phyloP scores from a whole-genome alignment of 305 asterid species.

The Plantago coronopus region DNA sequence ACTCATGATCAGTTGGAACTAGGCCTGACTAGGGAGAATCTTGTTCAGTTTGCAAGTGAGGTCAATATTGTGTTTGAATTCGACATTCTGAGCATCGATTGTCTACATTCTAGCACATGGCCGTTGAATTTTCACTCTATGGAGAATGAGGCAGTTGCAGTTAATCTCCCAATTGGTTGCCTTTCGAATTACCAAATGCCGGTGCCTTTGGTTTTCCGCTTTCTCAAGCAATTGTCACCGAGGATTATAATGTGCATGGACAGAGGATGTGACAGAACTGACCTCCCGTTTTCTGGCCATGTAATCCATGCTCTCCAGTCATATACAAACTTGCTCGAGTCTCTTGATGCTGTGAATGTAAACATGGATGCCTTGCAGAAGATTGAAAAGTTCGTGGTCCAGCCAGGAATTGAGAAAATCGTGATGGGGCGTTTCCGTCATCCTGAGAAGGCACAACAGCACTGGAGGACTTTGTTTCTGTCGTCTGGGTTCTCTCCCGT shows the following conservation, averaged over 20 bases:
- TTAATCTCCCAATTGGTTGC: constrained; percentile 69
- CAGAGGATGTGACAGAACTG: constrained; percentile 81
- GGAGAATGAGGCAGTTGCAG: constrained; percentile 65
- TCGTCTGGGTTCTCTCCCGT: constrained; percentile 79
- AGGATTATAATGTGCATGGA: constrained; percentile 80
- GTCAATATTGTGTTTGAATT: constrained; percentile 63
- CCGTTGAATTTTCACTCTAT: constrained; percentile 40
- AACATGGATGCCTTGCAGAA: constrained; percentile 75
- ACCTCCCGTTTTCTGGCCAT: constrained; percentile 73
- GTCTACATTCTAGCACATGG: constrained; percentile 60
- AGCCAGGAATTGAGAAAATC: constrained; percentile 66
- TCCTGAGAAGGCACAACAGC: constrained; percentile 79
- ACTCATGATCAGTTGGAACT: constrained; percentile 82
- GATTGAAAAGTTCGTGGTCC: constrained; percentile 80
- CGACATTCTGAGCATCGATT: constrained; percentile 52
- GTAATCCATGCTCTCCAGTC: constrained; percentile 83
- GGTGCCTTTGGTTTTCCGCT: constrained; percentile 56
- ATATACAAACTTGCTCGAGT: constrained; percentile 68
- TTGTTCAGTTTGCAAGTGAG: constrained; percentile 68
- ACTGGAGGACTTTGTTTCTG: constrained; percentile 77
- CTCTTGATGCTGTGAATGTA: constrained; percentile 82
- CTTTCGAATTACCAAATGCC: constrained; percentile 48
- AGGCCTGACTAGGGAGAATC: constrained; percentile 66
- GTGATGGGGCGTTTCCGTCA: constrained; percentile 44
- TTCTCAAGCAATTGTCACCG: constrained; percentile 68